These are phyloP conservation scores for Escallonia rubra DNA, from an alignment of 129 eudicot genomes.

Conservation along the genomic window DNA sequence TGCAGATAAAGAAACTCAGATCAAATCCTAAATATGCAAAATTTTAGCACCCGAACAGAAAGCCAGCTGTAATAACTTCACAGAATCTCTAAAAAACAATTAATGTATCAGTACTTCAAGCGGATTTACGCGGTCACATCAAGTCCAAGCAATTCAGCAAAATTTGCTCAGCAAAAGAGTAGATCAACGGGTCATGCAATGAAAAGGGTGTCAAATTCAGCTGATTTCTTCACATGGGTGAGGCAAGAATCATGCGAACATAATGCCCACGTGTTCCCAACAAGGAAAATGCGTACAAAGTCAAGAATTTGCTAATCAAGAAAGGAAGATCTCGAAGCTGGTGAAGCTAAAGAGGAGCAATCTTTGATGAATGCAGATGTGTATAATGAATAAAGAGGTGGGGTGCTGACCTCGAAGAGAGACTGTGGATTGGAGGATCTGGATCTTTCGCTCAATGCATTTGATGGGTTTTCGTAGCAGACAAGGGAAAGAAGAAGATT, in stretches of 20 bases:
- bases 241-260: neutral
- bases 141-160: neutral
- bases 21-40: constrained; percentile 5
- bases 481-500: constrained; percentile 28
- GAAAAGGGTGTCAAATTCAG: neutral
- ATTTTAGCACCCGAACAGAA: neutral
- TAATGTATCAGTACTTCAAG: neutral
- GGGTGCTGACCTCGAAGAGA: constrained; percentile 16
- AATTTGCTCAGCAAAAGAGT: constrained; percentile 1
- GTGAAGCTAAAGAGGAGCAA: neutral
- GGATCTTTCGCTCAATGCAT: constrained; percentile 26
- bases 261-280: no score
- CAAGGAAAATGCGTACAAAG: neutral
- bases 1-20: constrained; percentile 3
- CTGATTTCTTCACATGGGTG: neutral
- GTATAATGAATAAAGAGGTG: neutral
- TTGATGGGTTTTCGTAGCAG: constrained; percentile 40
- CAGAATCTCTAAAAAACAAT: neutral
- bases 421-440: constrained; percentile 19
- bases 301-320: neutral
- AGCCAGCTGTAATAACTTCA: neutral
- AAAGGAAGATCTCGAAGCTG: neutral
- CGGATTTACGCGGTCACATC: neutral
- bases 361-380: constrained; percentile 12
- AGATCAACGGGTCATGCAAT: neutral